These are phyloP conservation scores for Miamiensis avidus DNA, from an alignment of 169 alveolate species.

Conservation along the genomic window DNA sequence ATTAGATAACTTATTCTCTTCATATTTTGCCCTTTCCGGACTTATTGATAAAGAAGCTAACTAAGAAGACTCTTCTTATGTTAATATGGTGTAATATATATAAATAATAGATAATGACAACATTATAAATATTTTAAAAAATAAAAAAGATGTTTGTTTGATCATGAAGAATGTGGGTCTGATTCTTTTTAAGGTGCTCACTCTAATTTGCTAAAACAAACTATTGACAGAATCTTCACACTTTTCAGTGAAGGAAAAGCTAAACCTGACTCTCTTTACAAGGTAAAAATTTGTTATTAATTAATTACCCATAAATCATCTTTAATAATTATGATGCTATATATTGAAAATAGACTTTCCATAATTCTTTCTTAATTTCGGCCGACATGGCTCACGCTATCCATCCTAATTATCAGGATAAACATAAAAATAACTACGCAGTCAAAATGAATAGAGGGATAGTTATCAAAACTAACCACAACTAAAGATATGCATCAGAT, in stretches of 20 bases:
- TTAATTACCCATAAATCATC: no score
- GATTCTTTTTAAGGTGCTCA: slow-evolving; percentile 91
- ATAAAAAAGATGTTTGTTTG: slow-evolving; percentile 72
- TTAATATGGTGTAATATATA: slow-evolving; percentile 52
- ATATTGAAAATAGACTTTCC: no score
- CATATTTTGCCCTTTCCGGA: slow-evolving; percentile 89
- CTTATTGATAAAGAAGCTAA: slow-evolving; percentile 68
- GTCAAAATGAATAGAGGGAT: slow-evolving; percentile 92
- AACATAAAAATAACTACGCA: slow-evolving; percentile 88
- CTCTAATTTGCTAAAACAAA: slow-evolving; percentile 72
- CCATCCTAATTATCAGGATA: slow-evolving; percentile 96
- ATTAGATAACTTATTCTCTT: slow-evolving; percentile 92
- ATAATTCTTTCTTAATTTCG: slow-evolving; percentile 76
- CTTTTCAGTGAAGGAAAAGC: slow-evolving; percentile 34
- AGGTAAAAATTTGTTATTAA: slow-evolving; percentile 38
- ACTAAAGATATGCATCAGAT: slow-evolving; percentile 93
- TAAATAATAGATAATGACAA: no score
- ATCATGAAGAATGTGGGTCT: slow-evolving; percentile 96
- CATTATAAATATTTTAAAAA: no score
- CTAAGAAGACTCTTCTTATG: slow-evolving; percentile 50
- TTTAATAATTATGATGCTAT: no score
- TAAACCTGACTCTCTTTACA: slow-evolving; percentile 26
- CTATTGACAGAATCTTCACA: slow-evolving; percentile 66
- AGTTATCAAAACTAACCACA: slow-evolving; percentile 89
- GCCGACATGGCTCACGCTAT: slow-evolving; percentile 97